Evolutionary conservation across 2,329 filamentous ascomycete species (phyloP).

Genomic region (Aspergillus fructus): DNA sequence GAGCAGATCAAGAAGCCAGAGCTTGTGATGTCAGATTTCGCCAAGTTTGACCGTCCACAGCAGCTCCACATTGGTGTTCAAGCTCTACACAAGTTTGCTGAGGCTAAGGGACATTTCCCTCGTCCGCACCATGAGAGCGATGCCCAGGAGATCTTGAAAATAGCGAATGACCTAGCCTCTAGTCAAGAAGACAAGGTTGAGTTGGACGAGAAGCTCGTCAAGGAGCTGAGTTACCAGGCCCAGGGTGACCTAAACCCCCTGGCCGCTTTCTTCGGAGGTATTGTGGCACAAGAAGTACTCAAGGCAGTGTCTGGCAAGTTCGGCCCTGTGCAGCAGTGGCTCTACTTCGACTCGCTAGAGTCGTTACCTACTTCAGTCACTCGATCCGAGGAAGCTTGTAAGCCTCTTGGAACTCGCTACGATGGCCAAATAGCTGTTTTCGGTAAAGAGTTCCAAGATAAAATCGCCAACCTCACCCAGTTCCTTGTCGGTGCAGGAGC

Average conservation of each 20-base stretch:
- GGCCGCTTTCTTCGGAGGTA: slow-evolving; percentile 91
- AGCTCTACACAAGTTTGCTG: slow-evolving; percentile 82
- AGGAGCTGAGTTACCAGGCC: slow-evolving; percentile 92
- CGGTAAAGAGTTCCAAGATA: slow-evolving; percentile 88
- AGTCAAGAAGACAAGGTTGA: slow-evolving; percentile 70
- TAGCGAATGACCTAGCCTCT: slow-evolving; percentile 71
- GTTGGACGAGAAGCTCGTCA: slow-evolving; percentile 86
- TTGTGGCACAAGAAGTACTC: slow-evolving; percentile 89
- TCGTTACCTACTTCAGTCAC: slow-evolving; percentile 74
- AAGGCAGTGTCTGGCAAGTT: slow-evolving; percentile 99
- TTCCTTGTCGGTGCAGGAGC: slow-evolving; percentile 96
- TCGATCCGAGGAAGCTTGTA: slow-evolving; percentile 83
- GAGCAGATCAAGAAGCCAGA: slow-evolving; percentile 82
- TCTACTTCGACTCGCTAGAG: slow-evolving; percentile 98
- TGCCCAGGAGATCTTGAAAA: slow-evolving; percentile 72
- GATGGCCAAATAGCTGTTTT: slow-evolving; percentile 98
- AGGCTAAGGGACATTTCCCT: slow-evolving; percentile 72
- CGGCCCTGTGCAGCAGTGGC: slow-evolving; percentile 88
- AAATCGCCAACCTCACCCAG: slow-evolving; percentile 83
- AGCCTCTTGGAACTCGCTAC: slow-evolving; percentile 80
- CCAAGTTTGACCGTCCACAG: slow-evolving; percentile 92
- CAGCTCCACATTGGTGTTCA: slow-evolving; percentile 92
- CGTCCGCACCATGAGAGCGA: slow-evolving; percentile 82
- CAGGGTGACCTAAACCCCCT: slow-evolving; percentile 86
- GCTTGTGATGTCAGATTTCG: slow-evolving; percentile 88